These are phyloP conservation scores for Phialophora tarda DNA, from an alignment of 2,329 filamentous ascomycete genomes.

Conservation along the genomic window DNA sequence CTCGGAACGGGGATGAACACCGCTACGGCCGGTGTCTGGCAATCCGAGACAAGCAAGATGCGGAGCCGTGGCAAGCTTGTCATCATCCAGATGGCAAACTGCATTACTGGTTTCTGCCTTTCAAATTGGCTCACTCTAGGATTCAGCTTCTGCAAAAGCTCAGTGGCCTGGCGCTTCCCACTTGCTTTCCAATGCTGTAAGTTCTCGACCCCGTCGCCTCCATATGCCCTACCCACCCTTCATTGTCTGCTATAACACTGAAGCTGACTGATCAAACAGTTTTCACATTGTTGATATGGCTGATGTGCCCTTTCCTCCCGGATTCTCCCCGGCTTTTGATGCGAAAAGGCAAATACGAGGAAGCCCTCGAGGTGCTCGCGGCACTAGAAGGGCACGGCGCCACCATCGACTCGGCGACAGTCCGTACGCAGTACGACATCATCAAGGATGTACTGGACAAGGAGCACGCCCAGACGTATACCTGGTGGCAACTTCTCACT, in stretches of 20 bases:
- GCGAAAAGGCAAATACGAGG: constrained; percentile 60
- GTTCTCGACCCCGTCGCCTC: not conserved
- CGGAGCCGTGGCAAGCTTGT: constrained; percentile 58
- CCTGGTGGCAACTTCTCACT: constrained; percentile 53
- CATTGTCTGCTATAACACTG: not conserved
- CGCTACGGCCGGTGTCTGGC: constrained; percentile 50
- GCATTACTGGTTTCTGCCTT: constrained; percentile 54
- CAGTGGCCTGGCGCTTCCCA: constrained; percentile 62
- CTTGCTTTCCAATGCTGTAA: constrained; percentile 61
- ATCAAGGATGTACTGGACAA: constrained; percentile 50
- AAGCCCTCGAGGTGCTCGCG: constrained; percentile 55
- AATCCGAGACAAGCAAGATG: constrained; percentile 56
- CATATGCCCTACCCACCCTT: not conserved
- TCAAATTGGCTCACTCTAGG: constrained; percentile 60
- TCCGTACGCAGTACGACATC: constrained; percentile 44
- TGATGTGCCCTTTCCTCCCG: constrained; percentile 41
- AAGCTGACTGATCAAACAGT: constrained; percentile 38
- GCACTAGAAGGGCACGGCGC: constrained; percentile 43
- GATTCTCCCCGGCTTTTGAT: constrained; percentile 66
- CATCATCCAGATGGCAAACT: constrained; percentile 59
- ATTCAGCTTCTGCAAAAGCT: constrained; percentile 58
- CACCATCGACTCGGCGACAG: constrained; percentile 40
- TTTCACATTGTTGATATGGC: constrained; percentile 59
- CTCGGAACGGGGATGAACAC: constrained; percentile 43
- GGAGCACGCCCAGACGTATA: constrained; percentile 53